These are phyloP conservation scores for Stemphylium lycopersici DNA, from an alignment of 2,329 filamentous ascomycete genomes.

Conservation along the genomic window DNA sequence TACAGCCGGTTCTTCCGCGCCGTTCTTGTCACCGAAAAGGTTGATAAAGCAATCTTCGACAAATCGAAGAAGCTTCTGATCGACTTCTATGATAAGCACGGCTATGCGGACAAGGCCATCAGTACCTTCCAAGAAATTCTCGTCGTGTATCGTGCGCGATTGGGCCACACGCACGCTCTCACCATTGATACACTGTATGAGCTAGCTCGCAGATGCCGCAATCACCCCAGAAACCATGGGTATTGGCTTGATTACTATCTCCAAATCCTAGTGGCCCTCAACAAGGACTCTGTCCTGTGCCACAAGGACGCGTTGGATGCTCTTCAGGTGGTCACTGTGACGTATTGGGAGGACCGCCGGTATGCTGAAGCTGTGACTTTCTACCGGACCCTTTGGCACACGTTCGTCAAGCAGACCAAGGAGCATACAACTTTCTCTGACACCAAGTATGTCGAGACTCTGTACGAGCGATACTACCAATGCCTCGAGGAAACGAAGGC, in stretches of 20 bases:
- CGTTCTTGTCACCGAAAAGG: slow-evolving; percentile 37
- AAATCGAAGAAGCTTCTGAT: slow-evolving; percentile 44
- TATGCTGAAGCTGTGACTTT: slow-evolving; percentile 51
- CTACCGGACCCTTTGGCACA: slow-evolving; percentile 54
- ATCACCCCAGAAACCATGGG: slow-evolving; percentile 50
- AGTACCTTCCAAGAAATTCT: slow-evolving; percentile 47
- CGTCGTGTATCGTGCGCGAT: slow-evolving; percentile 39
- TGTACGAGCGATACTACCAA: slow-evolving; percentile 56
- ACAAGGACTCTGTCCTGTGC: slow-evolving; percentile 48
- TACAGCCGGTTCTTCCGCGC: slow-evolving; percentile 50
- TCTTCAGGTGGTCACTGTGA: slow-evolving; percentile 50
- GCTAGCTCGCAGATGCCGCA: slow-evolving; percentile 48
- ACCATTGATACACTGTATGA: slow-evolving; percentile 58
- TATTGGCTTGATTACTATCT: slow-evolving; percentile 57
- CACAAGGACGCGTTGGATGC: slow-evolving; percentile 52
- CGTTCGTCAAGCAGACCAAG: slow-evolving; percentile 52
- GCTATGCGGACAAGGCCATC: slow-evolving; percentile 47
- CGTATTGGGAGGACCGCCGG: slow-evolving; percentile 51
- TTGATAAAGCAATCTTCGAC: slow-evolving; percentile 42
- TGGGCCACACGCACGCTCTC: slow-evolving; percentile 49
- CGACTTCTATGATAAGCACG: slow-evolving; percentile 48
- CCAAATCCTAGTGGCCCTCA: slow-evolving; percentile 53
- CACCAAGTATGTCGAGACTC: slow-evolving; percentile 47
- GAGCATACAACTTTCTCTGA: slow-evolving; percentile 52
- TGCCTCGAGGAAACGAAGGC: slow-evolving; percentile 52